Evolutionary conservation across 257 asterid genomes (phyloP).

Genomic region (Fraxinus anomala): DNA sequence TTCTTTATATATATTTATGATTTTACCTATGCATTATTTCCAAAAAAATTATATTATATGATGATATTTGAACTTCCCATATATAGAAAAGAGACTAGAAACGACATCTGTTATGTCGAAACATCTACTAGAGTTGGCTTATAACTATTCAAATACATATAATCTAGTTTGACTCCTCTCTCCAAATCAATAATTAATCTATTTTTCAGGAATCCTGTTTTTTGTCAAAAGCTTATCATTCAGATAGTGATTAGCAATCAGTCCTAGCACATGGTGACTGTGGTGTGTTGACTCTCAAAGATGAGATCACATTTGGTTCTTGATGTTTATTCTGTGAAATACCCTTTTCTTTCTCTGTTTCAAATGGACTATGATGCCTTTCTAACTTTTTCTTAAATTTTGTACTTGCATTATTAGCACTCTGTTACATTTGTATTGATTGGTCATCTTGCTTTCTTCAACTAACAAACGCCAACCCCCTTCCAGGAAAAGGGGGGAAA

Average conservation of each 20-base stretch:
- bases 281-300: not conserved
- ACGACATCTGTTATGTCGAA: too few relatives aligned
- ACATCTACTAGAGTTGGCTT: too few relatives aligned
- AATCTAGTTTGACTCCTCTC: too few relatives aligned
- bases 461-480: not conserved
- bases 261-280: not conserved
- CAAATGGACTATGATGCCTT: not conserved
- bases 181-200: too few relatives aligned
- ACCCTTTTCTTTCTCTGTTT: not conserved
- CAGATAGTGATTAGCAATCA: not conserved
- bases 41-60: not conserved
- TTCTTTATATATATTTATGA: slow-evolving; percentile 18
- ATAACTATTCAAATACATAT: too few relatives aligned
- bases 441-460: not conserved
- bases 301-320: not conserved
- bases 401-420: not conserved
- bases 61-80: too few relatives aligned
- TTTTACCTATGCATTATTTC: not conserved
- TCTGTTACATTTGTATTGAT: not conserved
- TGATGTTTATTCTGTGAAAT: not conserved
- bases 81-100: too few relatives aligned
- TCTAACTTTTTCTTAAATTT: not conserved
- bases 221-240: not conserved
- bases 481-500: too few relatives aligned
- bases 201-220: too few relatives aligned